Evolutionary conservation across 208 protist species (phyloP).

Genomic region (Herpetomonas samuelpessoai): DNA sequence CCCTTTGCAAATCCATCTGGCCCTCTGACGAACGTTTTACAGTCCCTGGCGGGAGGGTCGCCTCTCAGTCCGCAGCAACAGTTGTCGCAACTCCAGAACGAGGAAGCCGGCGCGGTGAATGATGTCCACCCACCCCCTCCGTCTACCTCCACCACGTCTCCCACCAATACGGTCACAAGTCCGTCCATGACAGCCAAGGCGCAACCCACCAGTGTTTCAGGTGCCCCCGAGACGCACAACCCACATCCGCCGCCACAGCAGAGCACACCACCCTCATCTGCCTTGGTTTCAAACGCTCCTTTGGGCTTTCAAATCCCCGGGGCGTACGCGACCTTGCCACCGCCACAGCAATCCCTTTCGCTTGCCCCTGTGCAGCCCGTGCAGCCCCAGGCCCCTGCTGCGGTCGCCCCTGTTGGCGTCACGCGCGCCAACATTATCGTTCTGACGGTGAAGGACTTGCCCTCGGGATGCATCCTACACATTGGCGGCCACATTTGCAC

Average conservation of each 20-base stretch:
- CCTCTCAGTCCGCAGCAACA: neutral
- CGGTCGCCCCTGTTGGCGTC: constrained; percentile 1
- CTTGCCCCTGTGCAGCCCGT: no score
- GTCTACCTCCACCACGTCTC: no score
- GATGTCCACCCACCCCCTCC: no score
- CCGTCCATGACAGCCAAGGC: no score
- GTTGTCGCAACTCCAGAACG: neutral
- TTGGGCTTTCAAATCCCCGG: neutral
- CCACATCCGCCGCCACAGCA: no score
- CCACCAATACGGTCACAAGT: no score
- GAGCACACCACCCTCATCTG: neutral
- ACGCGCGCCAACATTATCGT: constrained; percentile 52
- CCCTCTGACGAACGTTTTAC: neutral
- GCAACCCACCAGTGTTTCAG: no score
- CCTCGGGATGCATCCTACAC: constrained; percentile 68
- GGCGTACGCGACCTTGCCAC: no score
- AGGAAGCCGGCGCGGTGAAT: neutral
- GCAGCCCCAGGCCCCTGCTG: neutral
- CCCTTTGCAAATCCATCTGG: neutral
- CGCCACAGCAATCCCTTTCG: no score
- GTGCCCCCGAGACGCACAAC: no score
- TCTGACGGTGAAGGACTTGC: constrained; percentile 86
- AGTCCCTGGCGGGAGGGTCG: neutral
- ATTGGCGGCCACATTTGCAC: constrained; percentile 88
- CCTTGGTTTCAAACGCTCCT: neutral